Conservation (phyloP, 202 grass and related monocot species). For the Schoenoplectus tabernaemontani region DNA sequence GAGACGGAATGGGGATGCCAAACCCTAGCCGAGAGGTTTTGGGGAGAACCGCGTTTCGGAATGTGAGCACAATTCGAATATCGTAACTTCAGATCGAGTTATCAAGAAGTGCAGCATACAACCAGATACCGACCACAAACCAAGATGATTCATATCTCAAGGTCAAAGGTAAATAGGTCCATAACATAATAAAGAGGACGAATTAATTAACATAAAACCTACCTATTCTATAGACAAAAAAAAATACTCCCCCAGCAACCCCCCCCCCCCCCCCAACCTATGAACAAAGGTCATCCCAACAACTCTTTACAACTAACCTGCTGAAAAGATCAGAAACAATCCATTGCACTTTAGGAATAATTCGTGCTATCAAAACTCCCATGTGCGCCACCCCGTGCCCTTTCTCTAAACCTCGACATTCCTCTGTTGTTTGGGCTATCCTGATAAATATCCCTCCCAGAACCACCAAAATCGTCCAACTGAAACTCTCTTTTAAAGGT, state of each 20-base stretch:
- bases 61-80: too few species aligned
- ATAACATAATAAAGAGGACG: slow-evolving; percentile 7
- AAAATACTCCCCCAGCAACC: too few species aligned
- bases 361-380: slow-evolving; percentile 31
- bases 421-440: slow-evolving; percentile 43
- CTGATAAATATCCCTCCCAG: slow-evolving; percentile 50
- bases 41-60: too few species aligned
- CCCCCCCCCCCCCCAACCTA: slow-evolving; percentile 10
- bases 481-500: slow-evolving; percentile 33
- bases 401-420: slow-evolving; percentile 28
- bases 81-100: too few species aligned
- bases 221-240: slow-evolving; percentile 27
- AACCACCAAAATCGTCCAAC: slow-evolving; percentile 43
- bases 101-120: too few species aligned
- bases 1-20: too few species aligned
- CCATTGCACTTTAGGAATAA: background rate
- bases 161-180: background rate
- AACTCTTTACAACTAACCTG: background rate
- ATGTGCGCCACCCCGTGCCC: slow-evolving; percentile 17
- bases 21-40: too few species aligned
- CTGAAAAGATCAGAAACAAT: background rate
- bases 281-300: background rate
- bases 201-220: slow-evolving; percentile 21
- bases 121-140: background rate
- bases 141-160: background rate